These are phyloP conservation scores for Scenedesmus sp. DNA, from an alignment of 163 green algal species.

Conservation along the genomic window DNA sequence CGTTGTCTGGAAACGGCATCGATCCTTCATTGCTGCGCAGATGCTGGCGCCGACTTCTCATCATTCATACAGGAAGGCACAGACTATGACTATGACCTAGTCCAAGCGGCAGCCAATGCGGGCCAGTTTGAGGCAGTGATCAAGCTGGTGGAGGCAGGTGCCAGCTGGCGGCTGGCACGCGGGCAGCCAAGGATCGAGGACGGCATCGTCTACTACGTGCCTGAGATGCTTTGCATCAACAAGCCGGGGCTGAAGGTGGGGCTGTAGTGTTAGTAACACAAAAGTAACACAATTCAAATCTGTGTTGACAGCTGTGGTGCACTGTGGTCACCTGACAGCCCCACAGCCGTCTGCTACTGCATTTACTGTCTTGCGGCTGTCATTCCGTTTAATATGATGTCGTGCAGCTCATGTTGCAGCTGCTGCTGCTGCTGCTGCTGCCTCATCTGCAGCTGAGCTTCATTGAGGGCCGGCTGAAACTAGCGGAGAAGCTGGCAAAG, in stretches of 20 bases:
- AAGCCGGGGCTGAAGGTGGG: conserved; percentile 11
- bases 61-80: neutral
- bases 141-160: conserved; percentile 23
- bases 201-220: neutral
- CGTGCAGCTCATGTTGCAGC: no score
- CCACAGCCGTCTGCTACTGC: no score
- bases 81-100: neutral
- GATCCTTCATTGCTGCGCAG: neutral
- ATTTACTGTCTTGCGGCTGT: no score
- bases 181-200: neutral
- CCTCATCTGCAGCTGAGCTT: neutral
- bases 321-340: no score
- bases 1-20: no score
- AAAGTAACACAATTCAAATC: no score
- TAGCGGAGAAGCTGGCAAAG: conserved; percentile 8
- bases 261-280: no score
- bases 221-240: conserved; percentile 15
- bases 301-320: no score
- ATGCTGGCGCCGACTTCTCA: conserved; percentile 9
- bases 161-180: neutral
- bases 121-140: conserved; percentile 21
- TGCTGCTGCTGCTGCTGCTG: neutral
- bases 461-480: conserved; percentile 28
- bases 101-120: conserved; percentile 22
- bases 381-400: no score